Conservation (phyloP, 2,329 filamentous ascomycete species). For the Fusarium phyllophilum region DNA sequence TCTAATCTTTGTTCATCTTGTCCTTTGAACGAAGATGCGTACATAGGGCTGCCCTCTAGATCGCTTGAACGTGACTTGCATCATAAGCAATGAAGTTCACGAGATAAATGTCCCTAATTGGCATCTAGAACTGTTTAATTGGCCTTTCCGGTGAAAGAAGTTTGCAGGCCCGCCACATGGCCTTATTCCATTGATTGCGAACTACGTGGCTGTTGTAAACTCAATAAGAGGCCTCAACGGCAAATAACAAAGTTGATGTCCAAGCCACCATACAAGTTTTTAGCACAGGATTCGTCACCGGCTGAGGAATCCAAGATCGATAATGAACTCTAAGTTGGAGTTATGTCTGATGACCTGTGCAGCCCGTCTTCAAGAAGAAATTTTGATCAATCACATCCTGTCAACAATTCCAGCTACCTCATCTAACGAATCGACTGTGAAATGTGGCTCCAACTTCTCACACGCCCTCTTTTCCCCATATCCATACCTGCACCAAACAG, state of each 20-base stretch:
- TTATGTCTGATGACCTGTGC: no score
- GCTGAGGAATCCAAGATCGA: neutral
- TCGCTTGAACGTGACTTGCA: neutral
- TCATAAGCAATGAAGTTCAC: no score
- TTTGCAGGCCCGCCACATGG: neutral
- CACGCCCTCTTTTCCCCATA: slow-evolving; percentile 15
- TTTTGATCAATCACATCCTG: neutral
- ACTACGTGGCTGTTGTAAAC: neutral
- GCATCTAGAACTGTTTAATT: fast-evolving
- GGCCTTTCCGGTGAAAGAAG: neutral
- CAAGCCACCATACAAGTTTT: neutral
- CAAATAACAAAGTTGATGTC: neutral
- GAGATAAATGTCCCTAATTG: neutral
- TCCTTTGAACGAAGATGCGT: neutral
- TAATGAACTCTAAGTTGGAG: neutral
- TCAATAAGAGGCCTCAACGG: neutral
- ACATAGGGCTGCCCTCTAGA: neutral
- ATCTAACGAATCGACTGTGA: neutral
- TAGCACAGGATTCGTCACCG: no score
- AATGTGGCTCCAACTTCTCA: neutral
- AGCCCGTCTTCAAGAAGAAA: neutral
- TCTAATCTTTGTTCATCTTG: neutral
- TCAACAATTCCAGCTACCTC: neutral
- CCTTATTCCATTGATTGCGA: neutral
- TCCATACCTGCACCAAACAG: slow-evolving; percentile 13